Percentiles rank a stretch among this genome's conserved stretches.
Conservation (phyloP, 1,139 yeast genomes). For the Protomyces inundatus region DNA sequence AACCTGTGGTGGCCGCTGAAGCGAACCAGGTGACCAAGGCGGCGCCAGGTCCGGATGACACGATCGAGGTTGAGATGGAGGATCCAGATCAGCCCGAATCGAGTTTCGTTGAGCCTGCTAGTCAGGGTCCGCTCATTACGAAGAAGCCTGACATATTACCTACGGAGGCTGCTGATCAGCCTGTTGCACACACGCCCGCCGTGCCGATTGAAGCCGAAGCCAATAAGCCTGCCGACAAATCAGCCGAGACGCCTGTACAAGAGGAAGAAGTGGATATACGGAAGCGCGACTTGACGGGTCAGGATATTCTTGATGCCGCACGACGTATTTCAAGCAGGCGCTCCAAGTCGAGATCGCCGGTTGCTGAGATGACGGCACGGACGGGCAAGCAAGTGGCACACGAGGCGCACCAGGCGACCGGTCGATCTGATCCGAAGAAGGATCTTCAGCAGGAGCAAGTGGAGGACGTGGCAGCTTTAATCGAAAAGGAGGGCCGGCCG, state of each 20-base stretch:
- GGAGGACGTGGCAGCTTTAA: not conserved
- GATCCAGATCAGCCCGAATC: constrained; percentile 5
- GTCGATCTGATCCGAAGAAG: not conserved
- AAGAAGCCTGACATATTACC: constrained; percentile 2
- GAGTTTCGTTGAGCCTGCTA: constrained; percentile 8
- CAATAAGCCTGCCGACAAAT: too few relatives aligned
- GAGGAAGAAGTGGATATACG: not conserved
- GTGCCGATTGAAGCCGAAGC: not conserved
- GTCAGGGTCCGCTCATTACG: constrained; percentile 2
- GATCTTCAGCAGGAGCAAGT: not conserved
- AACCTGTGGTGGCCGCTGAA: not conserved
- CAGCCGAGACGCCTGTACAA: not conserved
- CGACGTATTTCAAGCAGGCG: not conserved
- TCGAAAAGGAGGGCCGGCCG: not conserved
- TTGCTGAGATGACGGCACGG: not conserved
- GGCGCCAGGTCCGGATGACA: constrained; percentile 3
- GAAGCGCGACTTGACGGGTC: not conserved
- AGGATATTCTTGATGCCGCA: not conserved
- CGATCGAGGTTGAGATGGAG: constrained; percentile 17
- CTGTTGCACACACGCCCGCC: not conserved
- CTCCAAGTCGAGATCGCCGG: not conserved
- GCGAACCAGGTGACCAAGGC: not conserved
- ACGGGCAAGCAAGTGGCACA: not conserved
- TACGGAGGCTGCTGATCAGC: not conserved
- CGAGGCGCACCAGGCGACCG: not conserved